Evolutionary conservation across 768 basidiomycete species (phyloP).

Genomic region (Pleurotus cornucopiae): DNA sequence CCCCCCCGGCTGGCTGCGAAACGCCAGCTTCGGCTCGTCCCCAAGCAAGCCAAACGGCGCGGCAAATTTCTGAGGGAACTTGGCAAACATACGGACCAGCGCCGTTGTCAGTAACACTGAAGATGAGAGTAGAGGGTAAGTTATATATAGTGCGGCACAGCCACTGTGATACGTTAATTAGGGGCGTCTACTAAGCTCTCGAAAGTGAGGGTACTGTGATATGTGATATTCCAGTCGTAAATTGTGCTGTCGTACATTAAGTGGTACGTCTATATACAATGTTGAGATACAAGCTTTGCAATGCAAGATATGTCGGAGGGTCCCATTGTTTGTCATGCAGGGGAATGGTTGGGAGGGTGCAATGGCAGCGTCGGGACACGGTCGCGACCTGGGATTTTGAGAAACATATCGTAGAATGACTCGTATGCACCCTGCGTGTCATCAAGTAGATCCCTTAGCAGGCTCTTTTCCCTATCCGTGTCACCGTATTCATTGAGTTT

Average conservation of each 20-base stretch:
- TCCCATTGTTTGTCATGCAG: too few species aligned
- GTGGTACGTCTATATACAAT: too few species aligned
- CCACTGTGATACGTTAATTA: neutral
- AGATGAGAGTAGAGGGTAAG: neutral
- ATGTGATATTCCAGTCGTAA: too few species aligned
- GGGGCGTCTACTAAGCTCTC: too few species aligned
- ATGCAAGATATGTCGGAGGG: too few species aligned
- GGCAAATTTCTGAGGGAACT: slow-evolving; percentile 65
- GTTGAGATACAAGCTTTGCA: too few species aligned
- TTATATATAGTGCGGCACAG: neutral
- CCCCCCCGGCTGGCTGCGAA: slow-evolving; percentile 78
- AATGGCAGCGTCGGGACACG: too few species aligned
- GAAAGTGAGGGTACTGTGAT: too few species aligned
- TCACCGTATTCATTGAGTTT: neutral
- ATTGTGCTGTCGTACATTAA: too few species aligned
- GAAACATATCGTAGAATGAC: slow-evolving; percentile 2
- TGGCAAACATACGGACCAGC: slow-evolving; percentile 53
- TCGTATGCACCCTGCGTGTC: slow-evolving; percentile 4
- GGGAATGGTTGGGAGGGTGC: too few species aligned
- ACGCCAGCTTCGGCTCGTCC: slow-evolving; percentile 87
- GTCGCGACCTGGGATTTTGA: neutral
- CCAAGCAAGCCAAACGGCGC: slow-evolving; percentile 76
- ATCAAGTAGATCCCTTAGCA: neutral
- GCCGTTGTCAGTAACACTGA: too few species aligned
- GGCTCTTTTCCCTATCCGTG: neutral